A percentile compares a stretch with the other conserved stretches of the same genome.
These are phyloP conservation scores for Termitomyces sp. DNA, from an alignment of 768 basidiomycete genomes.

Conservation along the genomic window DNA sequence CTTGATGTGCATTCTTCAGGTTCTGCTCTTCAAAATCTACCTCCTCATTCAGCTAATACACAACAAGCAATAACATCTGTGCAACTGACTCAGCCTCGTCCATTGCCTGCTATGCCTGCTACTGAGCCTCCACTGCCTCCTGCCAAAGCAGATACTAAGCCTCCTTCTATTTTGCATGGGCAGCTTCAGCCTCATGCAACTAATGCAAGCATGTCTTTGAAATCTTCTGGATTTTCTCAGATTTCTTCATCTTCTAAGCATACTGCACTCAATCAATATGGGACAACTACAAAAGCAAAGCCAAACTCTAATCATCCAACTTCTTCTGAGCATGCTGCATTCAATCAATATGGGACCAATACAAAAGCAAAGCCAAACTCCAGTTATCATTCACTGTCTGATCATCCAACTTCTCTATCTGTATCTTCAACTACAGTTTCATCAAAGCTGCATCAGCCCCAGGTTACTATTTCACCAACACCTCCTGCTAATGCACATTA, in stretches of 20 bases:
- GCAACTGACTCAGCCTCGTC: background rate
- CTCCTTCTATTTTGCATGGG: background rate
- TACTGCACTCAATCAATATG: background rate
- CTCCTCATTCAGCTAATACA: background rate
- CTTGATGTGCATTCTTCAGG: background rate
- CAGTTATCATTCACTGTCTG: background rate
- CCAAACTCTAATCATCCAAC: too few relatives aligned
- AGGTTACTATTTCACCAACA: background rate
- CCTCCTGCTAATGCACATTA: background rate
- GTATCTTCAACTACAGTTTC: background rate
- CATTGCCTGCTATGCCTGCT: background rate
- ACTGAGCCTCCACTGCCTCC: background rate
- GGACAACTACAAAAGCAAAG: background rate
- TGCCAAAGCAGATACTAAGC: background rate
- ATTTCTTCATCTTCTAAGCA: background rate
- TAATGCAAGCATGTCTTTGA: background rate
- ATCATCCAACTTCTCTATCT: background rate
- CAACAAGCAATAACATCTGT: background rate
- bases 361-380: background rate
- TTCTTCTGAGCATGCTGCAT: background rate
- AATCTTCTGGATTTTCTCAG: background rate
- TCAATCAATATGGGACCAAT: background rate
- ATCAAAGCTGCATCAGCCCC: slow-evolving; percentile 5
- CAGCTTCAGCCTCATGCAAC: background rate
- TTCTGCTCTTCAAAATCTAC: background rate